phyloP scores from a whole-genome alignment of 2,329 filamentous ascomycete species.

The Cercospora berteroae region DNA sequence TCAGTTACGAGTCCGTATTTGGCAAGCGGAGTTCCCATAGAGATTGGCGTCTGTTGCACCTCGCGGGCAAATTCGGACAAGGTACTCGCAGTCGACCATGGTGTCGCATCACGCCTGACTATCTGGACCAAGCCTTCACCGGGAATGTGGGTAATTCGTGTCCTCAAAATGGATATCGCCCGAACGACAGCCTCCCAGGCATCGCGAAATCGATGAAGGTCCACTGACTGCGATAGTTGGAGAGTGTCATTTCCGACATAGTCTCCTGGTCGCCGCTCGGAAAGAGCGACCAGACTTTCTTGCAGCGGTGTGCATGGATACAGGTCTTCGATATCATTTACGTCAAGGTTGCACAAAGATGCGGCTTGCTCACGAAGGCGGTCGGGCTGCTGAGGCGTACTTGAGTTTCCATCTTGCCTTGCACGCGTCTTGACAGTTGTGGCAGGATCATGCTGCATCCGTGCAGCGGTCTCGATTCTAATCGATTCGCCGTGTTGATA shows the following conservation, averaged over 20 bases:
- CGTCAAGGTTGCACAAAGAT: not conserved
- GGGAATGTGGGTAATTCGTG: constrained; percentile 24
- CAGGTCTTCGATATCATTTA: constrained; percentile 45
- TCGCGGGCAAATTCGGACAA: constrained; percentile 38
- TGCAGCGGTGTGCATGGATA: constrained; percentile 43
- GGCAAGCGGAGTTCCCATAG: not conserved
- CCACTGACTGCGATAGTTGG: constrained; percentile 26
- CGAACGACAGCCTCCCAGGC: constrained; percentile 41
- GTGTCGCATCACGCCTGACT: constrained; percentile 28
- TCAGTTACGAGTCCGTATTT: constrained; percentile 2
- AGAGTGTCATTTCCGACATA: constrained; percentile 49
- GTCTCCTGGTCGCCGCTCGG: constrained; percentile 51
- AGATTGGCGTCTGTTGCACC: not conserved
- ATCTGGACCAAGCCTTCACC: constrained; percentile 22
- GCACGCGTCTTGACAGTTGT: not conserved
- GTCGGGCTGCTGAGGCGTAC: not conserved
- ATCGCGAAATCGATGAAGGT: constrained; percentile 35
- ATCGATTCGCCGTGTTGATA: not conserved
- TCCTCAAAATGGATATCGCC: constrained; percentile 41
- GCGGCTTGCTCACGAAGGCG: not conserved
- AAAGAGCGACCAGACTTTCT: constrained; percentile 50
- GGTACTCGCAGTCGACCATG: constrained; percentile 28
- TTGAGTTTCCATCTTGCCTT: not conserved
- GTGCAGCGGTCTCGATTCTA: not conserved
- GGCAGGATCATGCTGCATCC: not conserved